Conservation (phyloP, 2,329 filamentous ascomycete genomes). For the Laburnicola sp. region DNA sequence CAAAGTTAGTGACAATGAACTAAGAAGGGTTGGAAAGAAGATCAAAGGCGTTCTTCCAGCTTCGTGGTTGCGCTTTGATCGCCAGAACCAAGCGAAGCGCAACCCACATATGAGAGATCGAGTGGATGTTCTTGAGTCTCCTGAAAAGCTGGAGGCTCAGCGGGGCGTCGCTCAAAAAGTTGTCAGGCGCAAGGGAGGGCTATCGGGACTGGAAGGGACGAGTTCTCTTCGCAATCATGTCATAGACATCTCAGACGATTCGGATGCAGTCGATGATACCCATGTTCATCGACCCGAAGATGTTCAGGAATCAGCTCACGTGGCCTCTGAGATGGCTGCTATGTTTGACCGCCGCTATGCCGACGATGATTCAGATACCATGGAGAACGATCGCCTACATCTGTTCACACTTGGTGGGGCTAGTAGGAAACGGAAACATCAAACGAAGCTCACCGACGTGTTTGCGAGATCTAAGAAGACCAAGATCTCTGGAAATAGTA, state of each 20-base stretch:
- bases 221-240: constrained; percentile 20
- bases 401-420: constrained; percentile 29
- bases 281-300: constrained; percentile 7
- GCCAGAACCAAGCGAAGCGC: constrained; percentile 38
- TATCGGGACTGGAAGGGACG: background rate
- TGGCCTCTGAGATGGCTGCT: constrained; percentile 27
- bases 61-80: constrained; percentile 54
- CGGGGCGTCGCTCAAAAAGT: constrained; percentile 40
- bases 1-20: constrained; percentile 35
- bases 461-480: constrained; percentile 31
- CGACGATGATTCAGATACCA: constrained; percentile 40
- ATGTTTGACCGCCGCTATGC: constrained; percentile 31
- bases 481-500: constrained; percentile 8
- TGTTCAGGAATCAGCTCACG: constrained; percentile 24
- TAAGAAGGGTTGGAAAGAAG: constrained; percentile 44
- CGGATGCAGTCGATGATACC: constrained; percentile 25
- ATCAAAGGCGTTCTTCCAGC: constrained; percentile 56
- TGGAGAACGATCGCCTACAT: constrained; percentile 53
- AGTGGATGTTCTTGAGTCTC: constrained; percentile 17
- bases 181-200: constrained; percentile 16
- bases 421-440: constrained; percentile 36
- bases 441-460: constrained; percentile 44
- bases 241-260: constrained; percentile 44
- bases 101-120: constrained; percentile 20
- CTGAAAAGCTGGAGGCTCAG: constrained; percentile 31